These are phyloP conservation scores for Ganoderma meredithae DNA, from an alignment of 1,284 basidiomycete species.

Conservation along the genomic window DNA sequence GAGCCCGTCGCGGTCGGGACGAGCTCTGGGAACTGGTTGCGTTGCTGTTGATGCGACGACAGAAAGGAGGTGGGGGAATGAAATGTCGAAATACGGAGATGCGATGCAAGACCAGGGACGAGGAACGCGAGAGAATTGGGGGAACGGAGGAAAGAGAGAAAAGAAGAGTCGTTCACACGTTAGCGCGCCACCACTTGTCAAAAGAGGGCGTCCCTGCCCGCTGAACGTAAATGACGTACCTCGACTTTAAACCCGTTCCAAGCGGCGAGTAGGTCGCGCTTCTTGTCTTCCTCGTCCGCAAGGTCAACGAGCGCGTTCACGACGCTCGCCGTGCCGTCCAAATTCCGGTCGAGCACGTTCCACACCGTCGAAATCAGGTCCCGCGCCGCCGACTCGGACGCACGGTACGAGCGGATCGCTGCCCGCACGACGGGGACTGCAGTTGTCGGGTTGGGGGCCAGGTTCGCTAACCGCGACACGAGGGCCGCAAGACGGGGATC, in stretches of 20 bases:
- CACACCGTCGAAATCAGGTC: constrained; percentile 91
- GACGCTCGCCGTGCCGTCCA: constrained; percentile 81
- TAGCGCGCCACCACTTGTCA: constrained; percentile 2
- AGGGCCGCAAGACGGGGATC: constrained; percentile 77
- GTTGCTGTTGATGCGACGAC: constrained; percentile 76
- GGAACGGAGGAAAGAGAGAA: not conserved
- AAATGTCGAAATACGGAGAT: constrained; percentile 1
- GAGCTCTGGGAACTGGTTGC: constrained; percentile 84
- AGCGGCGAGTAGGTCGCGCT: constrained; percentile 72
- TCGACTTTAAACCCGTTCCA: constrained; percentile 90
- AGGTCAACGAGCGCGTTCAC: constrained; percentile 83
- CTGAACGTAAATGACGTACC: constrained; percentile 49
- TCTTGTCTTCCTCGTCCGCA: constrained; percentile 89
- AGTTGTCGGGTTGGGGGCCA: constrained; percentile 75
- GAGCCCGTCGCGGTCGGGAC: constrained; percentile 64
- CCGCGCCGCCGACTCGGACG: constrained; percentile 80
- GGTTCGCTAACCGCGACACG: constrained; percentile 68
- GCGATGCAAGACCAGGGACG: too few relatives aligned
- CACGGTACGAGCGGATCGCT: constrained; percentile 82
- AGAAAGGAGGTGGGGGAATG: not conserved
- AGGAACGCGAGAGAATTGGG: not conserved
- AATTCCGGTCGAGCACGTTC: constrained; percentile 81
- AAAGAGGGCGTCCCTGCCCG: not conserved
- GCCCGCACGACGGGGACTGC: constrained; percentile 83
- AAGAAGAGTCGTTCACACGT: not conserved